Conservation (phyloP, 257 asterid genomes). For the Jasminum sambac region DNA sequence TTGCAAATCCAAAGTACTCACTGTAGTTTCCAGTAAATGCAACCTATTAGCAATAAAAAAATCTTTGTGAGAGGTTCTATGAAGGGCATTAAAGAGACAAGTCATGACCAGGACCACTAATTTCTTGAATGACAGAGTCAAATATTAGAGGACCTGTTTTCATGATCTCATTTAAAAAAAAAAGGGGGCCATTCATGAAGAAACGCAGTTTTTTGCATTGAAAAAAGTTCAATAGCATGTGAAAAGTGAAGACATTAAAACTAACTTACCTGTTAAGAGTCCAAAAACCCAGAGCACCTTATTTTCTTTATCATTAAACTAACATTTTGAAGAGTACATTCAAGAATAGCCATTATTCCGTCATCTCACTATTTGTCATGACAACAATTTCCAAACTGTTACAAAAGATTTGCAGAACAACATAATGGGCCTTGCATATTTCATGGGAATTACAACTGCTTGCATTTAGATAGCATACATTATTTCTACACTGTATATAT, state of each 20-base stretch:
- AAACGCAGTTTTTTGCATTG: not conserved
- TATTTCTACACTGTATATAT: not conserved
- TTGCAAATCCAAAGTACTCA: conserved; percentile 81
- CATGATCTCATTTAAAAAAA: conserved; percentile 8
- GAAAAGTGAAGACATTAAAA: conserved; percentile 1
- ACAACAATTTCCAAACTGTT: conserved; percentile 10
- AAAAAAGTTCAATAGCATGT: not conserved
- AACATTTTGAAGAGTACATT: not conserved
- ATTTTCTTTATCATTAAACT: conserved; percentile 5
- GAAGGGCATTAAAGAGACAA: conserved; percentile 12
- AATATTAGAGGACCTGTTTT: conserved; percentile 9
- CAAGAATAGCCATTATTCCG: not conserved
- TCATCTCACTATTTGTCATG: not conserved
- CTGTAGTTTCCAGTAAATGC: conserved; percentile 88
- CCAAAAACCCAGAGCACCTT: conserved; percentile 3
- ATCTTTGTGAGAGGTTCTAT: conserved; percentile 26
- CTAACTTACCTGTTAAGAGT: not conserved
- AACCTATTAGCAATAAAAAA: conserved; percentile 48
- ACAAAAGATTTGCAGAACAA: conserved; percentile 10
- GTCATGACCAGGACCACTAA: not conserved
- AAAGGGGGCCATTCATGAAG: not conserved
- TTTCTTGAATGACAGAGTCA: conserved; percentile 14
- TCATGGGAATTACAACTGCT: not conserved
- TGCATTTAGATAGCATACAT: not conserved
- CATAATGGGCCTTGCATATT: not conserved